Conservation (phyloP, 805 yeast species). For the Saccharomycopsis sp. region DNA sequence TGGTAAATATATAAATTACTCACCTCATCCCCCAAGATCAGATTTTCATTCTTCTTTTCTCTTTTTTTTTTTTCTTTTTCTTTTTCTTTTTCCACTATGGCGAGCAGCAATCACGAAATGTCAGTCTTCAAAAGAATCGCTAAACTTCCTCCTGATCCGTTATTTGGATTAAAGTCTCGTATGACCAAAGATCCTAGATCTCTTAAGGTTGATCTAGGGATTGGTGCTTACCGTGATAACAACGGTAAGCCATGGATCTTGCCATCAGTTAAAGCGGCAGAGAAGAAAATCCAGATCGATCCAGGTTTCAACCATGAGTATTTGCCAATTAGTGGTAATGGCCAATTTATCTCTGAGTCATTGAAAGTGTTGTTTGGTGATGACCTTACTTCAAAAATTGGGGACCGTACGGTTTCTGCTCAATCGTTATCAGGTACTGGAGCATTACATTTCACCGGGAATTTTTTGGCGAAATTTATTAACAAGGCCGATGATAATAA, state of each 20-base stretch:
- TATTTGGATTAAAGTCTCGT: slow-evolving; percentile 74
- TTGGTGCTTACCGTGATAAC: slow-evolving; percentile 93
- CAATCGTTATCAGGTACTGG: slow-evolving; percentile 97
- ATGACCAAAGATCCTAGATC: slow-evolving; percentile 49
- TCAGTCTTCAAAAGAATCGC: slow-evolving; percentile 43
- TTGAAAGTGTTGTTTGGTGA: slow-evolving; percentile 64
- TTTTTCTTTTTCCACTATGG: neutral
- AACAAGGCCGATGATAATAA: slow-evolving; percentile 21
- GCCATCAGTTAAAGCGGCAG: slow-evolving; percentile 68
- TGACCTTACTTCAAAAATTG: slow-evolving; percentile 43
- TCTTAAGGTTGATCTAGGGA: slow-evolving; percentile 77
- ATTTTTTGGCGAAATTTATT: slow-evolving; percentile 52
- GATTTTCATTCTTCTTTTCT: neutral
- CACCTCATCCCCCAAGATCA: too few relatives aligned
- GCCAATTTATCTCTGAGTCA: slow-evolving; percentile 59
- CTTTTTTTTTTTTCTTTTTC: neutral
- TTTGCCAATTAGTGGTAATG: slow-evolving; percentile 78
- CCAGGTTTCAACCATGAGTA: slow-evolving; percentile 69
- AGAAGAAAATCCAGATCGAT: slow-evolving; percentile 42
- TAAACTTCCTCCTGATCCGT: slow-evolving; percentile 77
- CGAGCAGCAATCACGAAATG: slow-evolving; percentile 7
- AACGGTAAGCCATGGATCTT: slow-evolving; percentile 83
- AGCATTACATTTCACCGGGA: slow-evolving; percentile 79
- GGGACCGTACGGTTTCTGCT: slow-evolving; percentile 66
- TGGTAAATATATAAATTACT: too few relatives aligned